These are phyloP conservation scores for Datura wrightii DNA, from an alignment of 257 asterid genomes.

Conservation along the genomic window DNA sequence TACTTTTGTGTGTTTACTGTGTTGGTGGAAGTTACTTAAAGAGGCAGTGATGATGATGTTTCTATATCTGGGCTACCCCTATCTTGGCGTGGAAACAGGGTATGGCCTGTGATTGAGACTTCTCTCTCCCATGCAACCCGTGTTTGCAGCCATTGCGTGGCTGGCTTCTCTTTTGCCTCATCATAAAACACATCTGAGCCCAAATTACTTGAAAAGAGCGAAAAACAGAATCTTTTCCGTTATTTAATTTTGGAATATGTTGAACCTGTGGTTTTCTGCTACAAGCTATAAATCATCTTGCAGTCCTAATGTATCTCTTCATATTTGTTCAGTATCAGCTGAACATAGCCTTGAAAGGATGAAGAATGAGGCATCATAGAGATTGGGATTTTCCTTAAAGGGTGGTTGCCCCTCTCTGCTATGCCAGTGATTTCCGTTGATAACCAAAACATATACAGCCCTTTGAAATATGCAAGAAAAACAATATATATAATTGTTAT, in stretches of 20 bases:
- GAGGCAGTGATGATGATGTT: constrained; percentile 6
- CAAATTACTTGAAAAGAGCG: no score
- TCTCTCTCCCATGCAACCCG: neutral
- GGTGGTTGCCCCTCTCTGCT: constrained; percentile 20
- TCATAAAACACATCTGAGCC: neutral
- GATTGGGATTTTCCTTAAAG: neutral
- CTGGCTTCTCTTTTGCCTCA: neutral
- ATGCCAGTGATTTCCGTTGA: constrained; percentile 6
- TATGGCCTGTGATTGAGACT: neutral
- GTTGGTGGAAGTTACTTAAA: neutral
- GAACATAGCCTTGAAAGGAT: neutral
- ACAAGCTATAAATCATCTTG: neutral
- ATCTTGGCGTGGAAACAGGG: neutral
- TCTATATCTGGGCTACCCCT: neutral
- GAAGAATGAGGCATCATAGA: constrained; percentile 13
- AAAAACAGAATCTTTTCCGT: neutral
- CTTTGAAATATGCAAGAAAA: neutral
- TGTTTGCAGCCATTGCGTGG: neutral
- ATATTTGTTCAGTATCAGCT: neutral
- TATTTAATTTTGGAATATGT: neutral
- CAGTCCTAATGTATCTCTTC: neutral
- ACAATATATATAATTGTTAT: neutral
- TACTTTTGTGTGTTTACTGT: neutral
- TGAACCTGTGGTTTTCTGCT: neutral
- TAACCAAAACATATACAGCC: neutral